phyloP scores from a whole-genome alignment of 2,329 filamentous ascomycete species.

The Pyrenochaeta sp. region DNA sequence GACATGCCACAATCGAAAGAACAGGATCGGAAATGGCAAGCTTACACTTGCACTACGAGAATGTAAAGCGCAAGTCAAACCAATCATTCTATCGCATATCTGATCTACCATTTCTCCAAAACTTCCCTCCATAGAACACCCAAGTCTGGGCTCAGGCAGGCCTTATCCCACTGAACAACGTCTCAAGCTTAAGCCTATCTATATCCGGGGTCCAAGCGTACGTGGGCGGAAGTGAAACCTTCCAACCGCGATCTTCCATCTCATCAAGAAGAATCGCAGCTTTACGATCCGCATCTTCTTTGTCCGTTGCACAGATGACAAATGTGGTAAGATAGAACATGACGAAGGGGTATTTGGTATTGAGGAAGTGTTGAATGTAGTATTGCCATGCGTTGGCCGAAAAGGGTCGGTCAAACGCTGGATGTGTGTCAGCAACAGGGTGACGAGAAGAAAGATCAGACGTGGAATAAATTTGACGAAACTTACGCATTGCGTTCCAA shows the following conservation, averaged over 20 bases:
- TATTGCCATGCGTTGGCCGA: constrained; percentile 43
- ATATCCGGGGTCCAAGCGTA: constrained; percentile 28
- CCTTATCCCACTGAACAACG: constrained; percentile 27
- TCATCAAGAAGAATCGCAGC: constrained; percentile 22
- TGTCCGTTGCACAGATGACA: constrained; percentile 32
- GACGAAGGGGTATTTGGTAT: constrained; percentile 38
- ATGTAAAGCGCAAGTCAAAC: neutral
- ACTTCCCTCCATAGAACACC: neutral
- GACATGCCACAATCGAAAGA: neutral
- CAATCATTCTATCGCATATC: neutral
- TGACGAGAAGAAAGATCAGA: too few relatives aligned
- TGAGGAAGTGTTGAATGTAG: constrained; percentile 39
- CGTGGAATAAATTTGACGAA: neutral
- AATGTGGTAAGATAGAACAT: constrained; percentile 40
- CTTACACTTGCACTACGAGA: neutral
- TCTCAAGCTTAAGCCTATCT: constrained; percentile 29
- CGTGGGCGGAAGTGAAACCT: constrained; percentile 20
- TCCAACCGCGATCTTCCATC: constrained; percentile 36
- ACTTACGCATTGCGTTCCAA: constrained; percentile 43
- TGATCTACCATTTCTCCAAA: neutral
- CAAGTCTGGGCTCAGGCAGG: constrained; percentile 13
- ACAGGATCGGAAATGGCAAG: neutral
- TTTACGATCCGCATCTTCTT: constrained; percentile 28
- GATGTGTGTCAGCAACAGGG: neutral
- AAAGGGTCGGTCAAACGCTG: constrained; percentile 41